These are phyloP conservation scores for Pythium angustatum DNA, from an alignment of 352 stramenopile species.

Conservation along the genomic window DNA sequence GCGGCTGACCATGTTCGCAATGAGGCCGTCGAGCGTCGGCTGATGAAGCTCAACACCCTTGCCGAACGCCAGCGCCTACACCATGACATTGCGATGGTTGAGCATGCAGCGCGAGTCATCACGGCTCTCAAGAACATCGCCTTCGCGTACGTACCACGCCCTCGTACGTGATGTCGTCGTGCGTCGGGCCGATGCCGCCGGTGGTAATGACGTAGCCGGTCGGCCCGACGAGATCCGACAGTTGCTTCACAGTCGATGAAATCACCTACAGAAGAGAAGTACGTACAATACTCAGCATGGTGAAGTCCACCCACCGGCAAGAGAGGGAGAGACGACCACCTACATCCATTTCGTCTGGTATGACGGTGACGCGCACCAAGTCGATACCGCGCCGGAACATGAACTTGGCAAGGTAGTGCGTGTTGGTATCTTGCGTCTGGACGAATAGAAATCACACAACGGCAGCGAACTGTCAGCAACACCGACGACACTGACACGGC, in stretches of 20 bases:
- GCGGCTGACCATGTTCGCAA: constrained; percentile 40
- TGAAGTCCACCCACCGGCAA: too few relatives aligned
- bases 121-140: too few relatives aligned
- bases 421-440: constrained; percentile 48
- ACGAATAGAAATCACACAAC: neutral
- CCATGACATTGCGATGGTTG: neutral
- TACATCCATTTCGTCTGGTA: constrained; percentile 75
- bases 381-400: constrained; percentile 80
- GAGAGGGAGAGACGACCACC: too few relatives aligned
- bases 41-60: constrained; percentile 67
- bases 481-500: too few relatives aligned
- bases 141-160: constrained; percentile 47
- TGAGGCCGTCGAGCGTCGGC: constrained; percentile 60
- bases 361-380: constrained; percentile 70
- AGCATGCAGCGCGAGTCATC: too few relatives aligned
- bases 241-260: constrained; percentile 60
- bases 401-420: constrained; percentile 63
- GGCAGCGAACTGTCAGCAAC: too few relatives aligned
- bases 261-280: constrained; percentile 50
- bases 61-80: constrained; percentile 79
- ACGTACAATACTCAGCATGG: too few relatives aligned
- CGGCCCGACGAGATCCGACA: constrained; percentile 71
- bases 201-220: constrained; percentile 87
- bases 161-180: constrained; percentile 89
- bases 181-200: constrained; percentile 80